phyloP scores from a whole-genome alignment of 768 basidiomycete genomes.

The Pleurotus tuber-regium region DNA sequence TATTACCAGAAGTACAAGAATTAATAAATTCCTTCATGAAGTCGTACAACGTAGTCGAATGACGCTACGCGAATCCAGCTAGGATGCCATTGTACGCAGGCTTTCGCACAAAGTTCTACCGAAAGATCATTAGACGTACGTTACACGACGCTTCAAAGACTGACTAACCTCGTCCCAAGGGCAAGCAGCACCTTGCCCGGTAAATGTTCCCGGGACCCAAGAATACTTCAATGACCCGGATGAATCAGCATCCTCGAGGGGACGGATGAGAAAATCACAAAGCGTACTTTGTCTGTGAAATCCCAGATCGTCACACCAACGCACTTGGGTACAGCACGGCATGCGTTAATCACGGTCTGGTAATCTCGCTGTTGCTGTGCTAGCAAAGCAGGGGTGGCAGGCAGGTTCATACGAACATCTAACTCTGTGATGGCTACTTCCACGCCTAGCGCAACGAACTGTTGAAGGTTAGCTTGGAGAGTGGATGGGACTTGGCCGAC shows the following conservation, averaged over 20 bases:
- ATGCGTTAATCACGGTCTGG: slow-evolving; percentile 37
- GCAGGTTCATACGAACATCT: slow-evolving; percentile 43
- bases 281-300: slow-evolving; percentile 23
- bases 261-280: background rate
- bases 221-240: slow-evolving; percentile 17
- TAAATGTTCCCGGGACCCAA: slow-evolving; percentile 24
- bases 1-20: too few species aligned
- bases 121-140: background rate
- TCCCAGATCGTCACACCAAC: slow-evolving; percentile 25
- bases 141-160: background rate
- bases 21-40: too few species aligned
- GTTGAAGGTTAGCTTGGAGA: slow-evolving; percentile 32
- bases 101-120: slow-evolving; percentile 37
- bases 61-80: slow-evolving; percentile 23
- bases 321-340: slow-evolving; percentile 24
- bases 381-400: slow-evolving; percentile 30
- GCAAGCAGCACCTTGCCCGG: slow-evolving; percentile 23
- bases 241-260: background rate
- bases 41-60: too few species aligned
- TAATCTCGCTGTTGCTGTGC: slow-evolving; percentile 43
- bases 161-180: slow-evolving; percentile 21
- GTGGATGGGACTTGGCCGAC: slow-evolving; percentile 37
- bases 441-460: slow-evolving; percentile 43
- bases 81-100: slow-evolving; percentile 48
- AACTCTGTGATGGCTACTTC: slow-evolving; percentile 51